Base-by-base conservation (phyloP, 331 rosid species). In the Dryas integrifolia region DNA sequence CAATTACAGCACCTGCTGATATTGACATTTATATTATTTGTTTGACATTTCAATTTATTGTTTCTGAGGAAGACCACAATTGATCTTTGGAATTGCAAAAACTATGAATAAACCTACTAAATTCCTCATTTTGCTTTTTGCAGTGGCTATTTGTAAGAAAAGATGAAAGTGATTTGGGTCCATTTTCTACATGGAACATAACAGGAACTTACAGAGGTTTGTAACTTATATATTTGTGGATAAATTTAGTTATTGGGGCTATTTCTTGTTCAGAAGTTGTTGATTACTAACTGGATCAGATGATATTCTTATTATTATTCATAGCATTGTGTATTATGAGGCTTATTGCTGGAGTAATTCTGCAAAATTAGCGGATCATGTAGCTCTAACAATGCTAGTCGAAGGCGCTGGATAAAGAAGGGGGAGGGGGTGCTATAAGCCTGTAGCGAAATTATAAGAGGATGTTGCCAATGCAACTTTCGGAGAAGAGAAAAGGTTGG, bases 121-220 rank as follows among this genome's bases (percentile, higher is more conserved):
- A 52, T 51, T 39, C 21, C 67, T 78, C 76, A 10, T 61, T 24
- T 87, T 69, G 55, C 77, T 80, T 69, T 61, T 80, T 82, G 83
- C 92, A 93, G 97, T 81, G 87, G 95, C 82, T 88, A 65, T 79
- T 83, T 68, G 74, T 88, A 62, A 83, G 82, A 76, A 91, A 91
- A 79, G 97, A 87, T 9, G 89, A 93, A 79, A 82, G 75, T 59
- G 90, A 85, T 69, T 52, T 87, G 58, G 98, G 96, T 72, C 89
- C 92, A 48, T 90, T 87, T 82, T 85, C 94, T 69, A 58, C 84
- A 53, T 93, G 97, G 98, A 93, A 91, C 73, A 93, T 93, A 77
- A 89, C 98, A 16, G 97, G 98, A 86, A 91, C 98, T 15, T 93
- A 93, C 80, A 86, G 86, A 91, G 98, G 98, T 93, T 77, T 76